Conservation (phyloP, 2,329 filamentous ascomycete genomes). For the Colletotrichum coccodes region DNA sequence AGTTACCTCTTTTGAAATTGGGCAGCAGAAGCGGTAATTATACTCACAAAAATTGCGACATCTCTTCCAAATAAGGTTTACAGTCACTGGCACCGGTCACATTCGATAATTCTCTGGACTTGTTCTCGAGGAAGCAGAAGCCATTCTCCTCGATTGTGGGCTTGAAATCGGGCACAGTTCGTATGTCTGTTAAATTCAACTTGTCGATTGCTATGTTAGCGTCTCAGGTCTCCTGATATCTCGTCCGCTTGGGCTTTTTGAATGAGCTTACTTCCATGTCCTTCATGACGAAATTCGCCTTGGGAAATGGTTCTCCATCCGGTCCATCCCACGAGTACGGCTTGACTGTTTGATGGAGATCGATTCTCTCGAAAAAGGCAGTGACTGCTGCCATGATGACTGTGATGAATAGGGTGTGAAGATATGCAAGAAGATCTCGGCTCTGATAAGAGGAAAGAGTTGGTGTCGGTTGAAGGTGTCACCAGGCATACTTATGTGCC, state of each 20-base stretch:
- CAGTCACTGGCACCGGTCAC: background rate
- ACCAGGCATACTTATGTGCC: background rate
- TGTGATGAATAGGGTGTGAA: background rate
- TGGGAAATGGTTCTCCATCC: background rate
- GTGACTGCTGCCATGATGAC: background rate
- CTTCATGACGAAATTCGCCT: slow-evolving; percentile 2
- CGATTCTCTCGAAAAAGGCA: background rate
- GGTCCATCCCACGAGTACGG: slow-evolving; percentile 2
- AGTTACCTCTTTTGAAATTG: background rate
- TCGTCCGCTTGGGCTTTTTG: background rate
- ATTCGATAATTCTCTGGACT: background rate
- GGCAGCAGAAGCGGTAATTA: too few species aligned
- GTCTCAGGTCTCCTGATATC: background rate
- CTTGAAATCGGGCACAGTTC: background rate
- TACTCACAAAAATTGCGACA: background rate
- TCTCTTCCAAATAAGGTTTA: background rate
- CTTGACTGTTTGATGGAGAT: background rate
- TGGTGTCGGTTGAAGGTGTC: background rate
- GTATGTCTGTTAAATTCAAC: slow-evolving; percentile 1
- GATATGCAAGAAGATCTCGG: too few species aligned
- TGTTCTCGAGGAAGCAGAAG: background rate
- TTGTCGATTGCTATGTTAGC: background rate
- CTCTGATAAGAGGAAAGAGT: too few species aligned
- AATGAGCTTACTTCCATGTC: slow-evolving; percentile 1
- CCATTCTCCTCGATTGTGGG: slow-evolving; percentile 1